phyloP scores from a whole-genome alignment of 331 rosid genomes.

The Spiraea crenata region DNA sequence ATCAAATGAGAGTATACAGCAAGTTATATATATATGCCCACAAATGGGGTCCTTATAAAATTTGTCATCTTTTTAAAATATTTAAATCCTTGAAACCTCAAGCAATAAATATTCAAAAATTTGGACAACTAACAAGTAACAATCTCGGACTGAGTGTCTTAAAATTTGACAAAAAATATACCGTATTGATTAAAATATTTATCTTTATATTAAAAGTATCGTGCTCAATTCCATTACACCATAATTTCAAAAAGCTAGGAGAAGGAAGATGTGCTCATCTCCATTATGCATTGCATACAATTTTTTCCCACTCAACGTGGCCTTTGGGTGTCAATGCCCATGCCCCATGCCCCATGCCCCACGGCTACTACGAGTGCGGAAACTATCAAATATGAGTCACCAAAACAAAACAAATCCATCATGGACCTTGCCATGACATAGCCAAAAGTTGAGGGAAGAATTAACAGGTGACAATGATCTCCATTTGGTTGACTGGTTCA shows the following conservation, averaged over 20 bases:
- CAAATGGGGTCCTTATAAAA: no score
- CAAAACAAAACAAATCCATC: background rate
- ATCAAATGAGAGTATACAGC: background rate
- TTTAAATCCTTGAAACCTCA: no score
- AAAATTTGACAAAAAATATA: no score
- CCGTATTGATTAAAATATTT: no score
- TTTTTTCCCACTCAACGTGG: background rate
- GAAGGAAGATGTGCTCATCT: background rate
- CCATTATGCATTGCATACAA: background rate
- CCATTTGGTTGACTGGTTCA: background rate
- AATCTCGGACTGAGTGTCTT: no score
- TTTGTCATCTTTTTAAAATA: no score
- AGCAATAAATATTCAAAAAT: no score
- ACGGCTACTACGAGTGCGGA: background rate
- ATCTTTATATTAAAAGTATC: no score
- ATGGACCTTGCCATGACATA: background rate
- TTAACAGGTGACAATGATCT: background rate
- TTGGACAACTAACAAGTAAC: no score
- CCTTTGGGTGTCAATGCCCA: conserved; percentile 1
- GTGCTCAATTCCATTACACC: no score
- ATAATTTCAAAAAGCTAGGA: no score
- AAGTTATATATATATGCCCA: no score
- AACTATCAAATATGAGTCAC: background rate
- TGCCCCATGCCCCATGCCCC: conserved; percentile 6
- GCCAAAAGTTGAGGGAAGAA: background rate